phyloP scores from a whole-genome alignment of 2,329 filamentous ascomycete genomes.

The Alternaria ethzedia region DNA sequence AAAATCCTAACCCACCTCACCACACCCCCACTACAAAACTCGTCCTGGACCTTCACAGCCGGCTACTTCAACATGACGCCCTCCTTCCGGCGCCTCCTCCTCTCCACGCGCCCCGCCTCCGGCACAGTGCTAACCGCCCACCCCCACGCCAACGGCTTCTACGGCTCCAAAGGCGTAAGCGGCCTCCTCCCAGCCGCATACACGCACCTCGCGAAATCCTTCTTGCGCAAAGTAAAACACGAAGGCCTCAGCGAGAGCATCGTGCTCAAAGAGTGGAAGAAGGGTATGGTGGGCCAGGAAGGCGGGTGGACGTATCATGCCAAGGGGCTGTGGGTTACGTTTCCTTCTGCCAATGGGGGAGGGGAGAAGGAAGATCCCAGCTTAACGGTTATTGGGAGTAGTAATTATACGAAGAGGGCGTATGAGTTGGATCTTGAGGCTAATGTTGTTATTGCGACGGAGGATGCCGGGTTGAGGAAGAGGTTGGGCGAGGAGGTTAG shows the following conservation, averaged over 20 bases:
- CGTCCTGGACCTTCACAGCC: slow-evolving; percentile 94
- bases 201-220: slow-evolving; percentile 82
- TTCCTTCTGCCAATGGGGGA: slow-evolving; percentile 53
- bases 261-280: slow-evolving; percentile 83
- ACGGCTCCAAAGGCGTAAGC: slow-evolving; percentile 82
- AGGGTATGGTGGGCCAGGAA: slow-evolving; percentile 78
- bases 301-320: slow-evolving; percentile 98
- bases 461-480: slow-evolving; percentile 72
- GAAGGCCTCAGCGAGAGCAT: slow-evolving; percentile 65
- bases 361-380: slow-evolving; percentile 62
- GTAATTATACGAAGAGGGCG: slow-evolving; percentile 93
- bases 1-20: slow-evolving; percentile 76
- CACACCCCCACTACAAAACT: slow-evolving; percentile 66
- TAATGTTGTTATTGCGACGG: slow-evolving; percentile 84
- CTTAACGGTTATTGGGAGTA: slow-evolving; percentile 85
- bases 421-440: slow-evolving; percentile 92
- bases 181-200: slow-evolving; percentile 92
- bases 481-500: slow-evolving; percentile 79
- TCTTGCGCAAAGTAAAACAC: slow-evolving; percentile 69
- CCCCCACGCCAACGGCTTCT: slow-evolving; percentile 95
- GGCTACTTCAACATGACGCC: slow-evolving; percentile 98
- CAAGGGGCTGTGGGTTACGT: slow-evolving; percentile 90
- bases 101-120: slow-evolving; percentile 70
- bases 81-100: slow-evolving; percentile 77
- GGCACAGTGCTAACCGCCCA: slow-evolving; percentile 92